Conservation (phyloP, 306 rosid species). For the Gillenia trifoliata region DNA sequence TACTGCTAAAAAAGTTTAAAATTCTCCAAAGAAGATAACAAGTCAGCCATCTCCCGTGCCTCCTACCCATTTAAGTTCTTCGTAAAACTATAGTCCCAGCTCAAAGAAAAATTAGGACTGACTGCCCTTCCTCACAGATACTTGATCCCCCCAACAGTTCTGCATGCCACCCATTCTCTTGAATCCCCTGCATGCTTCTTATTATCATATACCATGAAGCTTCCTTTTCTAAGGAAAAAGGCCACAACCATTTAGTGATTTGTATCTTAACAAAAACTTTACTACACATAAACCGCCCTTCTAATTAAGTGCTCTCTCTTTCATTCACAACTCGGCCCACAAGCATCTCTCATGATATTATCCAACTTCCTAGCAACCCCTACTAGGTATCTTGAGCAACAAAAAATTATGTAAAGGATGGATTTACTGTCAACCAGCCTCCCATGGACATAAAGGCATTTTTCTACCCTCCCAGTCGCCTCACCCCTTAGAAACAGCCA, state of each 20-base stretch:
- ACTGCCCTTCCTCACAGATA: not conserved
- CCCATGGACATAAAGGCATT: not conserved
- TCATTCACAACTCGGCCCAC: too few species aligned
- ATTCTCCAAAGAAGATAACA: not conserved
- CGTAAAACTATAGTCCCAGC: not conserved
- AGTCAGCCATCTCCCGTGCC: not conserved
- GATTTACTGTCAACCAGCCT: not conserved
- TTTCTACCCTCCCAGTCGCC: not conserved
- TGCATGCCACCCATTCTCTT: not conserved
- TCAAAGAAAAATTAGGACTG: not conserved
- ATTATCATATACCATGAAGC: not conserved
- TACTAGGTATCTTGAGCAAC: not conserved
- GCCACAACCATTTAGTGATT: not conserved
- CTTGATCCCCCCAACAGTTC: not conserved
- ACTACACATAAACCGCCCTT: not conserved
- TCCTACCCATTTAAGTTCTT: not conserved
- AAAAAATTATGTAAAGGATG: not conserved
- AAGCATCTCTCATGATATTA: too few species aligned
- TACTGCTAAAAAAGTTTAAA: not conserved
- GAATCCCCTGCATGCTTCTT: not conserved
- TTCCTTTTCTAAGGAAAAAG: not conserved
- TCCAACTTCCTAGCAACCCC: too few species aligned
- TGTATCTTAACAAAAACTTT: not conserved
- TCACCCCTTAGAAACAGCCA: too few species aligned
- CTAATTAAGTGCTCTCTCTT: too few species aligned